A percentile compares a stretch with the other conserved stretches of the same genome.
Evolutionary conservation across 768 basidiomycete genomes (phyloP).

Genomic region (Chalciporus pseudorubinellus): DNA sequence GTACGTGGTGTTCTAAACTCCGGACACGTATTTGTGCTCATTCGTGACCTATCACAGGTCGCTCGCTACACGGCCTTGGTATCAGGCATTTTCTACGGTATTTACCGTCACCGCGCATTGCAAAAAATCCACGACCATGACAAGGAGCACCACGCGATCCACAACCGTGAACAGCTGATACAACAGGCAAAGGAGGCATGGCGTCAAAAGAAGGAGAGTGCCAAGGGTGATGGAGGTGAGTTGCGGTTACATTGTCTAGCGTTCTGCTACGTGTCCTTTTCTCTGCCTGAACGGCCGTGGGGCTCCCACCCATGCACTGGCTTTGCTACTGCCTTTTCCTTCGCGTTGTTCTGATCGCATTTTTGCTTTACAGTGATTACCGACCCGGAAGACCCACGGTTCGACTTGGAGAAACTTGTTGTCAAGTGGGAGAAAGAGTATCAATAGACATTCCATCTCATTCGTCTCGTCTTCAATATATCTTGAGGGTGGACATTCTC

Average conservation of each 20-base stretch:
- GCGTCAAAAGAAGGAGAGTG: constrained; percentile 68
- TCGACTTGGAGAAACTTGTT: constrained; percentile 92
- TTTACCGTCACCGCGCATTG: constrained; percentile 87
- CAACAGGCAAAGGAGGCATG: constrained; percentile 88
- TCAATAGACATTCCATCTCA: constrained; percentile 40
- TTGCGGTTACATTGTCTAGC: constrained; percentile 15
- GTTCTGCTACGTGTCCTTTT: background rate
- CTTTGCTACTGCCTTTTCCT: background rate
- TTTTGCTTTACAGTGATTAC: constrained; percentile 63
- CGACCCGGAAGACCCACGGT: constrained; percentile 92
- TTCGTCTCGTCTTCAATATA: constrained; percentile 23
- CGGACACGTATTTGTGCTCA: constrained; percentile 1
- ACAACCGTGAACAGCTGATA: constrained; percentile 74
- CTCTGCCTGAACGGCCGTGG: background rate
- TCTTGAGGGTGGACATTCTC: constrained; percentile 25
- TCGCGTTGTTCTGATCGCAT: constrained; percentile 9
- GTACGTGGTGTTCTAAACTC: constrained; percentile 41
- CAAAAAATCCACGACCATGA: constrained; percentile 77
- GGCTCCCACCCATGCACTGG: background rate
- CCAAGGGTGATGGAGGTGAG: constrained; percentile 57
- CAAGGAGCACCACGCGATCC: constrained; percentile 69
- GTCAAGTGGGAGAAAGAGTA: constrained; percentile 71
- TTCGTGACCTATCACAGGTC: constrained; percentile 52
- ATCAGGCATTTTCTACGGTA: constrained; percentile 86
- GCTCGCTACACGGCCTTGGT: constrained; percentile 90